Evolutionary conservation across 257 asterid genomes (phyloP).

Genomic region (Ehretia macrophylla): DNA sequence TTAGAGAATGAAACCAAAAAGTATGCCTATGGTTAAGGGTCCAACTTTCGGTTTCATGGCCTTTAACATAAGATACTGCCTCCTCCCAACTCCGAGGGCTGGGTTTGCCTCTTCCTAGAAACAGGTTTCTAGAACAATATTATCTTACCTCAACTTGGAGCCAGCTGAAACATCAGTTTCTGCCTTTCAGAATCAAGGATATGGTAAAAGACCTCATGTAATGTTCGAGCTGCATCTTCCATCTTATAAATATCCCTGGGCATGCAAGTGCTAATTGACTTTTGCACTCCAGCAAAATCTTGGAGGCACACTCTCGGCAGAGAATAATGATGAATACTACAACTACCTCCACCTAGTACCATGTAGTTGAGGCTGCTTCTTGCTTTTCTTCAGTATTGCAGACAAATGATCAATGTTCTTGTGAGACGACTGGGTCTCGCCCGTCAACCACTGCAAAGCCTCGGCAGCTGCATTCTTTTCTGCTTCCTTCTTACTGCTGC

Average conservation of each 20-base stretch:
- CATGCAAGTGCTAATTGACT: not conserved
- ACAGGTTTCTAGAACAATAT: not conserved
- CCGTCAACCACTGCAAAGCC: slow-evolving; percentile 87
- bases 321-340: not conserved
- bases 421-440: slow-evolving; percentile 59
- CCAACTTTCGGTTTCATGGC: not conserved
- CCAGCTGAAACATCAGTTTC: not conserved
- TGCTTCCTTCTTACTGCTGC: slow-evolving; percentile 82
- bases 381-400: slow-evolving; percentile 61
- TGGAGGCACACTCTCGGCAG: not conserved
- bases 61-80: not conserved
- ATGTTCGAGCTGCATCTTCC: not conserved
- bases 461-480: slow-evolving; percentile 92
- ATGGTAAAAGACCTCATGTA: not conserved
- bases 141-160: not conserved
- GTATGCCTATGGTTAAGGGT: not conserved
- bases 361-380: slow-evolving; percentile 36
- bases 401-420: slow-evolving; percentile 53
- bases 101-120: not conserved
- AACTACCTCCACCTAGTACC: slow-evolving; percentile 65
- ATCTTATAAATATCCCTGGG: too few species aligned
- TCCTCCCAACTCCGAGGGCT: not conserved
- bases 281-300: not conserved
- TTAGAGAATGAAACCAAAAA: not conserved
- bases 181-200: not conserved